A percentile compares a stretch with the other conserved stretches of the same genome.
Conservation (phyloP, 208 protist species). For the Acanthamoeba culbertsoni region DNA sequence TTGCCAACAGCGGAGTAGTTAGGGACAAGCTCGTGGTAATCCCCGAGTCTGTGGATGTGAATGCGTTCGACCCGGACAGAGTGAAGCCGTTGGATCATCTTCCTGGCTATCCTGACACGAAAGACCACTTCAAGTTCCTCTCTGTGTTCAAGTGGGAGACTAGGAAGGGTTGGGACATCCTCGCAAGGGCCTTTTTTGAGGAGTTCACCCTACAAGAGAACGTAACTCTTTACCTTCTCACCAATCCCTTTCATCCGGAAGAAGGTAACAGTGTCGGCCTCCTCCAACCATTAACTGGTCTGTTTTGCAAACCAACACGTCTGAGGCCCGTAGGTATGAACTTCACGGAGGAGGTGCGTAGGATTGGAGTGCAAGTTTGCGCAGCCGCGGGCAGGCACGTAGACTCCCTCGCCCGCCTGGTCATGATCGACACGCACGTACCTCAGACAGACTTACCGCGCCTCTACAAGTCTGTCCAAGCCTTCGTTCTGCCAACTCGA, state of each 20-base stretch:
- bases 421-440: conserved; percentile 49
- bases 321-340: not conserved
- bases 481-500: conserved; percentile 87
- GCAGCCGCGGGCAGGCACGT: not conserved
- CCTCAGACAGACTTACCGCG: conserved; percentile 64
- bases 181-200: conserved; percentile 61
- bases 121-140: conserved; percentile 66
- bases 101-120: conserved; percentile 24
- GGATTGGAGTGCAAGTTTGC: not conserved
- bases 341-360: conserved; percentile 14
- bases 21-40: conserved; percentile 51
- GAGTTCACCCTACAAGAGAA: conserved; percentile 56
- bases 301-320: not conserved
- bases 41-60: conserved; percentile 39
- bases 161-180: conserved; percentile 72
- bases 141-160: conserved; percentile 77
- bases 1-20: conserved; percentile 30
- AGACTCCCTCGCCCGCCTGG: not conserved
- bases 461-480: conserved; percentile 85
- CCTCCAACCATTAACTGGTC: not conserved
- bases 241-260: conserved; percentile 50
- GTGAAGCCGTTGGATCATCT: not conserved
- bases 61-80: conserved; percentile 18
- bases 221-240: conserved; percentile 46
- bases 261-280: not conserved